Percentiles rank a stretch among this genome's conserved stretches.
phyloP scores from a whole-genome alignment of 2,329 filamentous ascomycete genomes.

The Penicillium sp. region DNA sequence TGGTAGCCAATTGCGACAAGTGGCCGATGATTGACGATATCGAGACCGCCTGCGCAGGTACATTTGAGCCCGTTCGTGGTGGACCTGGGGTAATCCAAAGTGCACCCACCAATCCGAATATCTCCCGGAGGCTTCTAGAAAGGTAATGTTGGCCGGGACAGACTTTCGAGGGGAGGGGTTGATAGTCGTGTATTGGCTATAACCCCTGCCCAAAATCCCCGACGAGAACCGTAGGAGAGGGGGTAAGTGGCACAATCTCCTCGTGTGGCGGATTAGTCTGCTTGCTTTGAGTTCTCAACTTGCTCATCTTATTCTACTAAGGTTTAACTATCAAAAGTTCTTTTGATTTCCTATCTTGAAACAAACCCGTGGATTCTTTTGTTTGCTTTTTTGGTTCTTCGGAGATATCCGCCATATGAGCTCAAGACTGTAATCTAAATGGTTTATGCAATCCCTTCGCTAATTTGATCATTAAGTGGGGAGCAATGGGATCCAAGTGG shows the following conservation, averaged over 20 bases:
- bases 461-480: background rate
- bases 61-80: conserved; percentile 21
- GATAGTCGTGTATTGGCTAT: conserved; percentile 17
- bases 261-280: background rate
- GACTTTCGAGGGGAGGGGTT: conserved; percentile 23
- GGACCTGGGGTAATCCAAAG: conserved; percentile 35
- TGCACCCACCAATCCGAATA: conserved; percentile 24
- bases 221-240: conserved; percentile 21
- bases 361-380: background rate
- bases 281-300: background rate
- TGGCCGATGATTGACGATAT: conserved; percentile 27
- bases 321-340: background rate
- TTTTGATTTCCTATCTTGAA: conserved; percentile 1
- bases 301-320: background rate
- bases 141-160: conserved; percentile 18
- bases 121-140: conserved; percentile 25
- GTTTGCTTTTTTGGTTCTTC: background rate
- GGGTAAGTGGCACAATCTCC: background rate
- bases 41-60: conserved; percentile 27
- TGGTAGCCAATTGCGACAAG: conserved; percentile 30
- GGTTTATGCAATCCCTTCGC: background rate
- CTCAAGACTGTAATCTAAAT: background rate
- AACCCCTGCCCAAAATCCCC: conserved; percentile 11
- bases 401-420: background rate
- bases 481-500: conserved; percentile 1